A percentile compares a stretch with the other conserved stretches of the same genome.
phyloP scores from a whole-genome alignment of 495 filamentous ascomycete genomes.

The Penicillium bovifimosum region DNA sequence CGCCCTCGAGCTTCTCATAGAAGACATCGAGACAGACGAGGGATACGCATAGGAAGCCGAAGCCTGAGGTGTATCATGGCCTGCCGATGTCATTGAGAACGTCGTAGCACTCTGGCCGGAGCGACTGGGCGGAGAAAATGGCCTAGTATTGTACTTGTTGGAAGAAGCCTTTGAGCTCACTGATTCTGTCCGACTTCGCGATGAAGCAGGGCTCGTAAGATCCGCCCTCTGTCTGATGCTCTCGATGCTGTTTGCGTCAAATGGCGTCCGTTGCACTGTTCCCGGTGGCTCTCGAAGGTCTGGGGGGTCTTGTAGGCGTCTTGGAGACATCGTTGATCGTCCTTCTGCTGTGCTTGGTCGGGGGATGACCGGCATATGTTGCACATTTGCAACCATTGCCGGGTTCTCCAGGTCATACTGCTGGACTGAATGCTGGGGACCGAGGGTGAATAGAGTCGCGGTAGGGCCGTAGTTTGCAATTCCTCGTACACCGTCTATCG shows the following conservation, averaged over 20 bases:
- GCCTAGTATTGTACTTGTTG: constrained; percentile 29
- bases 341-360: constrained; percentile 78
- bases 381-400: constrained; percentile 72
- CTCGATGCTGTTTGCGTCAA: constrained; percentile 40
- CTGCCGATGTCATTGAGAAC: constrained; percentile 37
- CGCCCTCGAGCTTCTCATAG: constrained; percentile 55
- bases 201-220: constrained; percentile 57
- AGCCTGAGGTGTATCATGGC: constrained; percentile 35
- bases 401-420: constrained; percentile 90
- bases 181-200: constrained; percentile 59
- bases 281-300: constrained; percentile 27
- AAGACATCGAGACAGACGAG: constrained; percentile 60
- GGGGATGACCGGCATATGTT: constrained; percentile 68
- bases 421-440: constrained; percentile 81
- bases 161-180: constrained; percentile 48
- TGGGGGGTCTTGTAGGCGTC: constrained; percentile 33
- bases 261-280: constrained; percentile 32
- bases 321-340: constrained; percentile 27
- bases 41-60: constrained; percentile 36
- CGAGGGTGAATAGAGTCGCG: constrained; percentile 88
- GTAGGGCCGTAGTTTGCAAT: constrained; percentile 84
- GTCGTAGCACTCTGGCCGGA: constrained; percentile 46
- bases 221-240: constrained; percentile 48
- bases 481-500: constrained; percentile 71
- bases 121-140: constrained; percentile 38